These are phyloP conservation scores for Haematococcus sp. DNA, from an alignment of 139 green algal species.

Conservation along the genomic window DNA sequence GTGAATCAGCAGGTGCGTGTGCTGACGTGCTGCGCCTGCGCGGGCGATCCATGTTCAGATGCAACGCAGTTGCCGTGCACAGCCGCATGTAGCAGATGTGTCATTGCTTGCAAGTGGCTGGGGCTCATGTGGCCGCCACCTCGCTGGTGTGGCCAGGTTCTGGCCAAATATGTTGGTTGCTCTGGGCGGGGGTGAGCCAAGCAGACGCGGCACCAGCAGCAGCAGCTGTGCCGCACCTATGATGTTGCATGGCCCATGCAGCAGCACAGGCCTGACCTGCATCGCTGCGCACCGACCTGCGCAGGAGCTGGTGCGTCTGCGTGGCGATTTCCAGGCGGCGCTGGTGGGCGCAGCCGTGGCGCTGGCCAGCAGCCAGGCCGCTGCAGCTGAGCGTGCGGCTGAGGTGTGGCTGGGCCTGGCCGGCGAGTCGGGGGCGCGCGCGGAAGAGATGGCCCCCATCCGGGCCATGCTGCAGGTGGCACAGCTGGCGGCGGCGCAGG, in stretches of 20 bases:
- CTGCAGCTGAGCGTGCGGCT: constrained; percentile 22
- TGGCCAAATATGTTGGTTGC: neutral
- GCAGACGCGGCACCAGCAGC: neutral
- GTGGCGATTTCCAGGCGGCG: constrained; percentile 20
- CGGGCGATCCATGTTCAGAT: too few species aligned
- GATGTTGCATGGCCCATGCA: neutral
- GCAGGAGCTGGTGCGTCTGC: constrained; percentile 36
- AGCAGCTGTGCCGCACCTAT: too few species aligned
- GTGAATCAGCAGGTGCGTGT: constrained; percentile 41
- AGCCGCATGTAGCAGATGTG: too few species aligned
- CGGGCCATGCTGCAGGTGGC: neutral
- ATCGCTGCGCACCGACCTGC: neutral
- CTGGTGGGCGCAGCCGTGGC: constrained; percentile 4
- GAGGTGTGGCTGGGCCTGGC: constrained; percentile 56
- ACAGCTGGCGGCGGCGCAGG: too few species aligned
- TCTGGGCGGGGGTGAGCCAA: neutral
- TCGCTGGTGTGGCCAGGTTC: neutral
- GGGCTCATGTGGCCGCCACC: neutral
- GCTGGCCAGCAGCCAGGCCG: constrained; percentile 16
- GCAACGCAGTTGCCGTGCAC: too few species aligned
- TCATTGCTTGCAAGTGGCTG: too few species aligned
- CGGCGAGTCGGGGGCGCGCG: constrained; percentile 28
- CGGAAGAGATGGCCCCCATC: constrained; percentile 27
- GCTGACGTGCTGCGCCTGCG: neutral
- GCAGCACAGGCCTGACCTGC: neutral